phyloP scores from a whole-genome alignment of 116 monocot genomes.

The Dioscorea cayenensis region DNA sequence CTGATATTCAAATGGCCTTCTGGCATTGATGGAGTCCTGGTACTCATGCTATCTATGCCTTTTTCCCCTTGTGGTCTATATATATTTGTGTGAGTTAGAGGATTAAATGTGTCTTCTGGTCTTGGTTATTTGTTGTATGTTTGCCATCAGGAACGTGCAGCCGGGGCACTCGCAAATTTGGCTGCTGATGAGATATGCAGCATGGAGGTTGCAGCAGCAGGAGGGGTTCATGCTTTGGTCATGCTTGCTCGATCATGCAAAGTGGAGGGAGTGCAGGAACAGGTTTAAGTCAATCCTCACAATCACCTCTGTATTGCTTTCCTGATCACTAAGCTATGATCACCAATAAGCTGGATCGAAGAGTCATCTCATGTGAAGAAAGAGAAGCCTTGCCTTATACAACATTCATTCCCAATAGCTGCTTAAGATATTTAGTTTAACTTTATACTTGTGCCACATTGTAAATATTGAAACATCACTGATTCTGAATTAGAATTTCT shows the following conservation, averaged over 20 bases:
- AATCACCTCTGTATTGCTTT: not conserved
- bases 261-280: slow-evolving; percentile 93
- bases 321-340: not conserved
- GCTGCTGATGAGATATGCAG: slow-evolving; percentile 98
- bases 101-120: not conserved
- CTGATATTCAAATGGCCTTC: slow-evolving; percentile 89
- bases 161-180: slow-evolving; percentile 95
- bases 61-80: not conserved
- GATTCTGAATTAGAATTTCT: not conserved
- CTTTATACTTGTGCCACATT: not conserved
- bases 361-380: not conserved
- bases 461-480: not conserved
- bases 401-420: not conserved
- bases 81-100: not conserved
- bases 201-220: slow-evolving; percentile 78
- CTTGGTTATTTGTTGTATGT: not conserved
- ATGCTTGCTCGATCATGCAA: slow-evolving; percentile 89
- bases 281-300: slow-evolving; percentile 30
- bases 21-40: slow-evolving; percentile 90
- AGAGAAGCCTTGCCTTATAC: not conserved
- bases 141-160: slow-evolving; percentile 77
- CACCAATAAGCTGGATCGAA: not conserved
- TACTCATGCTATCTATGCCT: slow-evolving; percentile 19
- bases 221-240: slow-evolving; percentile 90
- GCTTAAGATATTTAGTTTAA: not conserved